Conservation (phyloP, 352 stramenopile species). For the Phytophthora citrophthora region DNA sequence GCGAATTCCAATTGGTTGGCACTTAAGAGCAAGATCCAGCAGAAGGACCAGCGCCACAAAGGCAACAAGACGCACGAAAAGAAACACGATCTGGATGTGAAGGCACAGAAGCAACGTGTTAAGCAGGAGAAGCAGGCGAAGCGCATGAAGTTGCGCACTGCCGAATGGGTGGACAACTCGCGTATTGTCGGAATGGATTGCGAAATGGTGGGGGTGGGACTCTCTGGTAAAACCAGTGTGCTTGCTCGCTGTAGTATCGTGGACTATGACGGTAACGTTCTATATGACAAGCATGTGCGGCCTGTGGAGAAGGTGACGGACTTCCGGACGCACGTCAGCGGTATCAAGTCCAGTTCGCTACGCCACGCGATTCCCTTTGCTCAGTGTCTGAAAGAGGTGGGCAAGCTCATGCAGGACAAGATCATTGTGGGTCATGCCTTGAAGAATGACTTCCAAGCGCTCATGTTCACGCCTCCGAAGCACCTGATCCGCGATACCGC, state of each 20-base stretch:
- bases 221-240: conserved; percentile 79
- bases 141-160: conserved; percentile 55
- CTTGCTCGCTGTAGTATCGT: conserved; percentile 90
- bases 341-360: conserved; percentile 72
- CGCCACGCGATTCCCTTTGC: conserved; percentile 81
- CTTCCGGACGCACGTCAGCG: conserved; percentile 88
- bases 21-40: conserved; percentile 78
- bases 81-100: conserved; percentile 47
- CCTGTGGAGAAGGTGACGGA: conserved; percentile 88
- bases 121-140: conserved; percentile 58
- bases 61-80: conserved; percentile 27
- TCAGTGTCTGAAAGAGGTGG: conserved; percentile 85
- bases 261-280: conserved; percentile 80
- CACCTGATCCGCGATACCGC: conserved; percentile 83
- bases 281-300: conserved; percentile 87
- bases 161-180: conserved; percentile 82
- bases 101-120: conserved; percentile 43
- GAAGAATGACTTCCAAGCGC: conserved; percentile 87
- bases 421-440: conserved; percentile 85
- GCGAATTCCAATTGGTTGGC: conserved; percentile 79
- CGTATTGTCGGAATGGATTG: conserved; percentile 89
- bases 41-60: conserved; percentile 26
- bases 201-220: conserved; percentile 88
- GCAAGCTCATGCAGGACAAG: conserved; percentile 81
- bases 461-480: conserved; percentile 88